Base-by-base conservation (phyloP, 345 rosid genomes). In the Pugionium dolabratum region DNA sequence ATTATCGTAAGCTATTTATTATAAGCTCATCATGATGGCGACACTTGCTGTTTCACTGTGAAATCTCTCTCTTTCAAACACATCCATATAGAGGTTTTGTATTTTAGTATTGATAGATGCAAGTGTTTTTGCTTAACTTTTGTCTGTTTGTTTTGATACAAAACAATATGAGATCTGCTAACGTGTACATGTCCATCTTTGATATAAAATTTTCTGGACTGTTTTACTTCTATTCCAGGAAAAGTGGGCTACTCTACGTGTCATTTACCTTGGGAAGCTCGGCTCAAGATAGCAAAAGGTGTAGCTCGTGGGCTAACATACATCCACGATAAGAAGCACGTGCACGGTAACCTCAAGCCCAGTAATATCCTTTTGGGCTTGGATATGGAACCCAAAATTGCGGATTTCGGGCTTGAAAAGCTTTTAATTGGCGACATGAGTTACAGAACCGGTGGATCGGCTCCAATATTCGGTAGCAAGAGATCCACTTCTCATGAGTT, bases 331-430 rank as follows among this genome's bases (percentile, higher is more conserved):
- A 90, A 85, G 81, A 90, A 84, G 74, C 89, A 88, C 4, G 88
- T 94, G 39, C 92, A 94, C 33, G 97, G 88, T 18, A 94, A 90
- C 69, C 76, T 94, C 56, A 94, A 90, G 80, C 99, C 97, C 53
- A 79, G 94, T 40, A 88, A 94, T 54, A 83, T 94, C 54, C 89
- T 94, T 2, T 69, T 94, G 76, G 88, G 90, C 25, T 6, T 71
- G 1, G 82, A 90, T 46, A 80, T 86, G 91, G 96, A 88, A 66
- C 99, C 99, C 2, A 83, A 69, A 57, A 75, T 94, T 0, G 95
- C 96, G 1, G 96, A 94, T 70, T 90, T 94, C 34, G 97, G 99
- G 25, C 92, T 94, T 2, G 96, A 94, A 32, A 83, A 72, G 75
- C 87, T 94, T 54, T 46, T 86, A 1, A 72, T 82, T 0, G 96